Base-by-base conservation (phyloP, 1,284 basidiomycete genomes). In the Cutaneotrichosporon cutaneum region DNA sequence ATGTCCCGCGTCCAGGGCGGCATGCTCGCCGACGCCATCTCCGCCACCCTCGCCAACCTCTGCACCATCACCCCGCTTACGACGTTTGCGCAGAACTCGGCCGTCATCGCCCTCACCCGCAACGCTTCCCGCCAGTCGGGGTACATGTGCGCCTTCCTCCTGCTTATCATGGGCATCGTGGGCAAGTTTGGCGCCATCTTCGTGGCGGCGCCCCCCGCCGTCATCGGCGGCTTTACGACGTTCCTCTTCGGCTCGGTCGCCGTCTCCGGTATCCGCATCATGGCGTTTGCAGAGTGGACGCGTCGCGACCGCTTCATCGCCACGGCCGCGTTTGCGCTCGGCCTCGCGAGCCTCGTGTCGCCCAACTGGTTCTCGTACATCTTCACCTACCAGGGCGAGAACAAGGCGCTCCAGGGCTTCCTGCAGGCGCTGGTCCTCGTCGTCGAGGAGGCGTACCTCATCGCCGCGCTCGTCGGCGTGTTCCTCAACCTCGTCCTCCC, bases 391-490 rank as follows among this genome's bases (percentile, higher is more conserved):
- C 68, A 76, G 1, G 81, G 84, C 60, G 81, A 84, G 32, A 88
- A 81, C 72, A 82, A 80, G 50, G 89, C 87, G 0, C 77, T 93
- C n/a, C 77, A 84, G 62, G 90, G 92, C 2, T 81, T 93, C 56
- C 85, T 93, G 65, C 82, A 88, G 72, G 88, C 88, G 2, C 88
- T 93, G 65, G 86, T 87, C 21, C 90, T 93, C 67, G 79, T 92
- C 89, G 59, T 88, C 84, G 68, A 90, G 87, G n/a, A 88, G 87
- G 58, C 71, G 14, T 74, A 74, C 66, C 65, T 76, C 33, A 72
- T 74, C 58, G 61, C 72, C 2, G 74, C 68, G 11, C 27, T 76
- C 22, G 56, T 72, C 35, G 73, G 68, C 39, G 68, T 69, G 18
- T 11, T 66, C 36, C 67, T 75, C 58, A 74, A 75, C 30, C 30